Percentiles rank a stretch among this genome's conserved stretches.
phyloP scores from a whole-genome alignment of 2,329 filamentous ascomycete species.

The Colletotrichum sp. region DNA sequence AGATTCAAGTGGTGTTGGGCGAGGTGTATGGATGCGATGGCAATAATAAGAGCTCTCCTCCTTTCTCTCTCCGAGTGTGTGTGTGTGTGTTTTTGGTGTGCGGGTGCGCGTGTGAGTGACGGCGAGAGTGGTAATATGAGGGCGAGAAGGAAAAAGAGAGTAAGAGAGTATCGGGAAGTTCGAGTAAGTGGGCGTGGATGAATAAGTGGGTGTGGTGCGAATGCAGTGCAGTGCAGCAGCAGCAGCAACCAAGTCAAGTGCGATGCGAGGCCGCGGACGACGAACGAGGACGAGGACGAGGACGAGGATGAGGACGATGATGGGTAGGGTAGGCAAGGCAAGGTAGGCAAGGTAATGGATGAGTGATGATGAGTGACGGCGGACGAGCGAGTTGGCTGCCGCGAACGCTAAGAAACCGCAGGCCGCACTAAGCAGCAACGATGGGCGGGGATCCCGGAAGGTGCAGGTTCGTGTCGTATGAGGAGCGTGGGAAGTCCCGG shows the following conservation, averaged over 20 bases:
- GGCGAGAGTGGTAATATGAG: neutral
- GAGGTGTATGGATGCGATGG: conserved; percentile 4
- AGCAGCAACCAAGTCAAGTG: neutral
- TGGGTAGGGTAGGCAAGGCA: neutral
- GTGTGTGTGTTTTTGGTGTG: neutral
- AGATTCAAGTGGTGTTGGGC: neutral
- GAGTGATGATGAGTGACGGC: neutral
- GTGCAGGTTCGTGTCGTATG: conserved; percentile 11
- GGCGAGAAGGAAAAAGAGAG: neutral
- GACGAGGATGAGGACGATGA: neutral
- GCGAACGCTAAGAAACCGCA: neutral
- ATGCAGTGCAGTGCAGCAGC: neutral
- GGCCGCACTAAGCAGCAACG: neutral
- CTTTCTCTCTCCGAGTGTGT: neutral
- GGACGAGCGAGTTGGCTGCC: neutral
- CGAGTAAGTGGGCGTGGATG: conserved; percentile 4
- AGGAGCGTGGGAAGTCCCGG: conserved; percentile 10
- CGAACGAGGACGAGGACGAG: neutral
- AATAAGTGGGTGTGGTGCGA: conserved; percentile 18
- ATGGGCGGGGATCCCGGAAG: conserved; percentile 10
- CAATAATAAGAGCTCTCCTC: neutral
- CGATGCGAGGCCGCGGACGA: neutral
- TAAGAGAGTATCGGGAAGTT: neutral
- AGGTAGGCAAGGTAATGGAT: neutral
- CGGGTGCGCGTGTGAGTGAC: neutral